A percentile compares a stretch with the other conserved stretches of the same genome.
Evolutionary conservation across 108 stramenopile genomes (phyloP).

Genomic region (Pseudonitzschia pungens): DNA sequence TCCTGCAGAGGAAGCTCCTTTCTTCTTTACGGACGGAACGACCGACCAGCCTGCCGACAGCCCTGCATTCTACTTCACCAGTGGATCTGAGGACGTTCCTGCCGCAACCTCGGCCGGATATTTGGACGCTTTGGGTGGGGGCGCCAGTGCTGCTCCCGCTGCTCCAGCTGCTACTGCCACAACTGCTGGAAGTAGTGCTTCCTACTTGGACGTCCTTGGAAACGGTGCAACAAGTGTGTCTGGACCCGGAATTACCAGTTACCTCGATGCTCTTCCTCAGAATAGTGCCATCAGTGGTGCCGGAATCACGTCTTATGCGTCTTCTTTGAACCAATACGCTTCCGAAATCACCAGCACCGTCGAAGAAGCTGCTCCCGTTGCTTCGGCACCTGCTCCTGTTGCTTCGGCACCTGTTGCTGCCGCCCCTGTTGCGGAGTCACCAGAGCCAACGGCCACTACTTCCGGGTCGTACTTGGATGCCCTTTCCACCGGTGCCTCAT

Average conservation of each 20-base stretch:
- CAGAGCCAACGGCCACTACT: constrained; percentile 8
- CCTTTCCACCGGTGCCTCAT: constrained; percentile 11
- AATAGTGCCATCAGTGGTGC: constrained; percentile 16
- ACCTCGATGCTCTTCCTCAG: constrained; percentile 30
- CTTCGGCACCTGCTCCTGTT: constrained; percentile 16
- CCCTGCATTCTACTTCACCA: constrained; percentile 33
- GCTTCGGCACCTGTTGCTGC: constrained; percentile 4
- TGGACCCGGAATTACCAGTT: constrained; percentile 32
- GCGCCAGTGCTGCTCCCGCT: constrained; percentile 1
- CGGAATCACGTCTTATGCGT: constrained; percentile 23
- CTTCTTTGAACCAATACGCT: constrained; percentile 13
- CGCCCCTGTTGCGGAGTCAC: background rate
- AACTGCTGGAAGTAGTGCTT: constrained; percentile 6
- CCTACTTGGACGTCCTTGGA: constrained; percentile 6
- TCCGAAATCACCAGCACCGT: background rate
- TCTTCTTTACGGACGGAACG: constrained; percentile 27
- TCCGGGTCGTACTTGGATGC: constrained; percentile 28
- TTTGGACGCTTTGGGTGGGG: constrained; percentile 1
- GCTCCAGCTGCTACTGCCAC: background rate
- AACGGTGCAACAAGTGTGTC: constrained; percentile 14
- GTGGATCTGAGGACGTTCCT: constrained; percentile 19
- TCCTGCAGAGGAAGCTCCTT: constrained; percentile 23
- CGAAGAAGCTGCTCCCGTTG: background rate
- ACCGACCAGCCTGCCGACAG: constrained; percentile 26
- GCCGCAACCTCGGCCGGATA: constrained; percentile 7